Base-by-base conservation (phyloP, 129 eudicot genomes). In the Lonicera japonica region DNA sequence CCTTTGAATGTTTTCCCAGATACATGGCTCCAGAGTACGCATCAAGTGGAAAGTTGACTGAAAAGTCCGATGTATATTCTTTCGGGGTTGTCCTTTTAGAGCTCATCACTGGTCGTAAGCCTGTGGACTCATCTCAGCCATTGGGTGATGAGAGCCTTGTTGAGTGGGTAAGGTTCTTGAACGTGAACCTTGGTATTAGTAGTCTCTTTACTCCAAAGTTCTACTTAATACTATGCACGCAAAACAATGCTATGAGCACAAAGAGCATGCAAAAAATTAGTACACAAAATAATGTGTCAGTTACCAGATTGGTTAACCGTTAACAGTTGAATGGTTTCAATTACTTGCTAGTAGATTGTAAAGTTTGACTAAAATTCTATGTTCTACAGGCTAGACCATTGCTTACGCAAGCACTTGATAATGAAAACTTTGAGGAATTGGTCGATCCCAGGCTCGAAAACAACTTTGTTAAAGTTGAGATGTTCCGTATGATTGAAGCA, bases 1-100 rank as follows among this genome's bases (percentile, higher is more conserved):
- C 4, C 39, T 61, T 24, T 19, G 63, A 61, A 56, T 75, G 46
- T 17, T 73, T 75, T 20, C 18, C 24, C 76, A 90, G 97, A 58
- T 90, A 90, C 73, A 90, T 90, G 97, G 97, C 97, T 67, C 97
- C 97, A 23, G 97, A 90, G 56, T 90, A 90, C 58, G 97, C 97
- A 71, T 86, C 89, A 53, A 90, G 91, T 63, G 97, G 97, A 20
- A 90, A 90, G 71, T 68, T 90, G 77, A 86, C 97, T 21, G 97
- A 90, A 62, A 90, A 90, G 45, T 90, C 95, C 0, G 97, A 90
- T 64, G 97, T 90, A 47, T 90, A 60, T 73, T 90, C 97, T 5
- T 90, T 75, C 43, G 97, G 97, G 52, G 97, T 90, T 25, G 88
- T 90, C 48, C 82, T 90, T 50, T 71, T 90, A 46, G 97, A 90